phyloP scores from a whole-genome alignment of 1,139 yeast genomes.

The Schwanniomyces etchellsii region DNA sequence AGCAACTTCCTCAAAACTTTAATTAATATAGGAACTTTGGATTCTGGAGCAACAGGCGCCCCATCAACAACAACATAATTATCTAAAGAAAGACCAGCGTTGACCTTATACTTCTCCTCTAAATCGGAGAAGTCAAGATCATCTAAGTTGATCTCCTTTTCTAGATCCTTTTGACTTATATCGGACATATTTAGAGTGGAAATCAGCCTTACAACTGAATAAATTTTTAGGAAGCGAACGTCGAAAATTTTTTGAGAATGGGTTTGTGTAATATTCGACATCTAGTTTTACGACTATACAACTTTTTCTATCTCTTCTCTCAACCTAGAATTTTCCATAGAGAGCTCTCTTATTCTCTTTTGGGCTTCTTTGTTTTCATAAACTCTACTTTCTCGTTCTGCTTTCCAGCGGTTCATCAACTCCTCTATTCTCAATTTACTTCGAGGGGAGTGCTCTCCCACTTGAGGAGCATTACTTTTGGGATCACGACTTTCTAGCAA shows the following conservation, averaged over 20 bases:
- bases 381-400: slow-evolving; percentile 65
- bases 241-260: slow-evolving; percentile 9
- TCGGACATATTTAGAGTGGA: slow-evolving; percentile 14
- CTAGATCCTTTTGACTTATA: slow-evolving; percentile 33
- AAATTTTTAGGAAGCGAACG: slow-evolving; percentile 2
- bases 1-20: slow-evolving; percentile 84
- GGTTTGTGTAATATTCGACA: background rate
- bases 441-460: slow-evolving; percentile 16
- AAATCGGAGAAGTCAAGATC: slow-evolving; percentile 85
- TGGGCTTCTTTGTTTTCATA: slow-evolving; percentile 54
- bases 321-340: slow-evolving; percentile 45
- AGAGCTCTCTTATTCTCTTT: slow-evolving; percentile 47
- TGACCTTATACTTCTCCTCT: slow-evolving; percentile 68
- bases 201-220: no score
- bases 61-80: slow-evolving; percentile 88
- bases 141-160: slow-evolving; percentile 40
- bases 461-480: slow-evolving; percentile 4
- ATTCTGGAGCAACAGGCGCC: slow-evolving; percentile 90
- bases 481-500: slow-evolving; percentile 5
- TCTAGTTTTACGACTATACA: slow-evolving; percentile 1
- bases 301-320: slow-evolving; percentile 13
- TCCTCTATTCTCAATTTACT: slow-evolving; percentile 53
- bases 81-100: slow-evolving; percentile 60
- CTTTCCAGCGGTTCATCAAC: slow-evolving; percentile 58
- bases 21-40: slow-evolving; percentile 77